Conservation (phyloP, 805 yeast species). For the Candida piceae region DNA sequence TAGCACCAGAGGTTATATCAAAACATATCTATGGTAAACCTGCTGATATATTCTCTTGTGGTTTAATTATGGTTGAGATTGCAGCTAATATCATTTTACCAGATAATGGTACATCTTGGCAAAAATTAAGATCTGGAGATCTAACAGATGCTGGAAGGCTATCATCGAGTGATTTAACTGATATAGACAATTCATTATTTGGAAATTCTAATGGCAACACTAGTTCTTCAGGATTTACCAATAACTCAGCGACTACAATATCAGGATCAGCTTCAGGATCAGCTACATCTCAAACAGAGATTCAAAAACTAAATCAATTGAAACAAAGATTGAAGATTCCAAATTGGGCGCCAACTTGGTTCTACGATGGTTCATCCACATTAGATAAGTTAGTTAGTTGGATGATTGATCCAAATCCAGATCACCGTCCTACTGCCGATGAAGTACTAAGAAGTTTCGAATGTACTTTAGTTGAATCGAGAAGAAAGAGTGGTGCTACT, state of each 20-base stretch:
- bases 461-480: slow-evolving; percentile 67
- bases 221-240: slow-evolving; percentile 18
- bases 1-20: slow-evolving; percentile 92
- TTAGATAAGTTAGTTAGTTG: slow-evolving; percentile 77
- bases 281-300: slow-evolving; percentile 5
- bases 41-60: slow-evolving; percentile 94
- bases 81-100: slow-evolving; percentile 95
- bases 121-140: slow-evolving; percentile 90
- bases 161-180: slow-evolving; percentile 61
- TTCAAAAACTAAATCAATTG: slow-evolving; percentile 6
- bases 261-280: slow-evolving; percentile 6
- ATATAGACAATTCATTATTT: slow-evolving; percentile 21
- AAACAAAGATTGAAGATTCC: slow-evolving; percentile 42
- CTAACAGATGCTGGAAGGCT: slow-evolving; percentile 89
- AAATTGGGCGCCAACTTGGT: slow-evolving; percentile 79
- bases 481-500: slow-evolving; percentile 88
- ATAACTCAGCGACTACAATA: not conserved
- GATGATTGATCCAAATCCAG: slow-evolving; percentile 86
- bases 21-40: slow-evolving; percentile 80
- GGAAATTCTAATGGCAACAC: slow-evolving; percentile 11
- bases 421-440: slow-evolving; percentile 72
- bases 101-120: slow-evolving; percentile 96
- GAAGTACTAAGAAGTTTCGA: slow-evolving; percentile 68
- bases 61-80: slow-evolving; percentile 86
- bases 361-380: slow-evolving; percentile 64